Evolutionary conservation across 1,139 yeast genomes (phyloP).

Genomic region (Nakaseomyces kungkrabaensis): DNA sequence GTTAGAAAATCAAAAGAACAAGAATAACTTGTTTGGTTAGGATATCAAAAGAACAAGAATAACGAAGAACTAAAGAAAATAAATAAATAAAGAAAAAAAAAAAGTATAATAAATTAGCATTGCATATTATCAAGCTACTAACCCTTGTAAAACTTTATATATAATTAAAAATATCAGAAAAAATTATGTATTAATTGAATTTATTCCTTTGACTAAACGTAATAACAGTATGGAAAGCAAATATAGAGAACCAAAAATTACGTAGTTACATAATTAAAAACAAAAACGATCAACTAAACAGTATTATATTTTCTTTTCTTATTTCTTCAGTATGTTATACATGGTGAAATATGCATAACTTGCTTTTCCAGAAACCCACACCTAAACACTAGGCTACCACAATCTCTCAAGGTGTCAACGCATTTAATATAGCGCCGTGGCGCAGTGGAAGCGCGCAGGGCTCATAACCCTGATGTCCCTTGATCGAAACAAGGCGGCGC

Average conservation of each 20-base stretch:
- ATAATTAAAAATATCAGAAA: neutral
- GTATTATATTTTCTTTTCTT: too few species aligned
- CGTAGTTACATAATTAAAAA: neutral
- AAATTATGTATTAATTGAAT: too few species aligned
- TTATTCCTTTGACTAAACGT: too few species aligned
- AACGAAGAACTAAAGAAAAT: neutral
- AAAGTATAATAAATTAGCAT: neutral
- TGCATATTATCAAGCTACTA: neutral
- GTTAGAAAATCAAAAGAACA: constrained; percentile 7
- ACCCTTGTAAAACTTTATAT: neutral
- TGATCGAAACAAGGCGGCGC: constrained; percentile 99
- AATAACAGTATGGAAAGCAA: too few species aligned
- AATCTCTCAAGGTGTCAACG: neutral
- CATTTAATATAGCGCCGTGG: constrained; percentile 55
- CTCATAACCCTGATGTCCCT: constrained; percentile 99
- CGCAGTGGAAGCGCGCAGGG: constrained; percentile 99
- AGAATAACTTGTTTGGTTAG: constrained; percentile 17
- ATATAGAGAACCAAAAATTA: too few species aligned
- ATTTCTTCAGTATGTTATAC: too few species aligned
- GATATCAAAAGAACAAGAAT: neutral
- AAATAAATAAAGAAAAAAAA: neutral
- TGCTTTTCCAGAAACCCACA: too few species aligned
- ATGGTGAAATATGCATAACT: too few species aligned
- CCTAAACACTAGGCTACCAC: too few species aligned
- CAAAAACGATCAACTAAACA: neutral